A percentile compares a stretch with the other conserved stretches of the same genome.
phyloP scores from a whole-genome alignment of 2,329 filamentous ascomycete genomes.

The Chaetothyriales sp. region DNA sequence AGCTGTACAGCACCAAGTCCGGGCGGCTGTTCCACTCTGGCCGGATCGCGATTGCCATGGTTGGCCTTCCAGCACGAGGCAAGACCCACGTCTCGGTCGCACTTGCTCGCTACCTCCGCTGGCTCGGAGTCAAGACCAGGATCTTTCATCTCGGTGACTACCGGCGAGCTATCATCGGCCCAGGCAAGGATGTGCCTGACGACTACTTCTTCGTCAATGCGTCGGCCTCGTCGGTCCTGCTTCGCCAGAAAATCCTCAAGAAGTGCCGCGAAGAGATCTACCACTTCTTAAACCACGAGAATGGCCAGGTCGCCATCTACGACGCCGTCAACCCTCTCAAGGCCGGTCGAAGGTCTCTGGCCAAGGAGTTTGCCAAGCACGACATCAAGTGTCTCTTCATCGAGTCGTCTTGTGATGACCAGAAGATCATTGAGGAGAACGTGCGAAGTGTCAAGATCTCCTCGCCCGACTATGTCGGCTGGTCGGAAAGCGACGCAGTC shows the following conservation, averaged over 20 bases:
- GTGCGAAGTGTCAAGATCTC: constrained; percentile 95
- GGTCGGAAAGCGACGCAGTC: constrained; percentile 83
- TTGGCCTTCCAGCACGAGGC: constrained; percentile 82
- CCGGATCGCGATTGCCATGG: constrained; percentile 91
- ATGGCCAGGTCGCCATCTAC: constrained; percentile 95
- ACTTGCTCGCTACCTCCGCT: constrained; percentile 81
- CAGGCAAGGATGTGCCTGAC: constrained; percentile 70
- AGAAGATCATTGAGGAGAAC: constrained; percentile 88
- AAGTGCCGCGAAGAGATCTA: constrained; percentile 97
- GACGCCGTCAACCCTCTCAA: constrained; percentile 92
- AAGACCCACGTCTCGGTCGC: constrained; percentile 98
- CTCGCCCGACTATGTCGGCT: constrained; percentile 85
- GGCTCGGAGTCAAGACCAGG: constrained; percentile 94
- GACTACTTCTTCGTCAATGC: constrained; percentile 98
- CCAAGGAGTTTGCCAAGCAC: constrained; percentile 95
- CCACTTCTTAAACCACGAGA: constrained; percentile 88
- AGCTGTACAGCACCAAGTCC: constrained; percentile 96
- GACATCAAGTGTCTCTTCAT: constrained; percentile 95
- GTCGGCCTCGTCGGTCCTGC: constrained; percentile 75
- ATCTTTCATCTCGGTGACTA: constrained; percentile 98
- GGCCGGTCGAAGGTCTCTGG: constrained; percentile 63
- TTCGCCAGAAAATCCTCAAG: constrained; percentile 93
- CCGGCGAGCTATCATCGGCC: constrained; percentile 74
- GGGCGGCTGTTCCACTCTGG: constrained; percentile 93
- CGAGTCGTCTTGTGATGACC: constrained; percentile 86